Conservation (phyloP, 306 rosid genomes). For the Malus asiatica region DNA sequence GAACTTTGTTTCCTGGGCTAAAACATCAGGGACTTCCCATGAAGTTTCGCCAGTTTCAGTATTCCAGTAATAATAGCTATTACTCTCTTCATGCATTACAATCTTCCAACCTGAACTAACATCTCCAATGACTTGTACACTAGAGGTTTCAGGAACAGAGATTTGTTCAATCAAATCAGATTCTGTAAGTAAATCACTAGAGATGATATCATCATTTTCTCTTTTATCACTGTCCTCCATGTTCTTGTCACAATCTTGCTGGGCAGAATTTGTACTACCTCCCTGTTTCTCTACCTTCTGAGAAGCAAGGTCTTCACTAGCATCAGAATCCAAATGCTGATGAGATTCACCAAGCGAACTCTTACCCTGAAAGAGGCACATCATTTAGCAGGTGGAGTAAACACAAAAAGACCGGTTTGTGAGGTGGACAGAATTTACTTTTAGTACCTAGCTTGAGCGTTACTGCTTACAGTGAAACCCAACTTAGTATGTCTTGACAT, state of each 20-base stretch:
- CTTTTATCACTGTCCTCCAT: slow-evolving; percentile 28
- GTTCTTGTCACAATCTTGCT: slow-evolving; percentile 24
- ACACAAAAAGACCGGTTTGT: neutral
- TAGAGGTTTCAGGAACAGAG: slow-evolving; percentile 28
- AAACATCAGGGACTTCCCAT: slow-evolving; percentile 80
- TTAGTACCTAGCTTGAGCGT: neutral
- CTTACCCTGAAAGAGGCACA: slow-evolving; percentile 38
- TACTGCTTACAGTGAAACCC: neutral
- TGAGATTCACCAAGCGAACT: slow-evolving; percentile 28
- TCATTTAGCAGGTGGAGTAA: neutral
- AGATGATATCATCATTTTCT: slow-evolving; percentile 26
- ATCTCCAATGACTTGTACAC: slow-evolving; percentile 41
- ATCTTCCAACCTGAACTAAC: slow-evolving; percentile 75
- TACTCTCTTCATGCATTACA: slow-evolving; percentile 92
- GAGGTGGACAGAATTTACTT: neutral
- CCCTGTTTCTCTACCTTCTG: slow-evolving; percentile 39
- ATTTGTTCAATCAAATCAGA: slow-evolving; percentile 31
- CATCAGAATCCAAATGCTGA: slow-evolving; percentile 25
- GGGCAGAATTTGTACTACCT: slow-evolving; percentile 17
- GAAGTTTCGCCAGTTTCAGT: slow-evolving; percentile 91
- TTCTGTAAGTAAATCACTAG: slow-evolving; percentile 31
- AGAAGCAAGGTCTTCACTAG: slow-evolving; percentile 25
- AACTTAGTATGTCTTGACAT: neutral
- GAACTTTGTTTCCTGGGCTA: slow-evolving; percentile 45
- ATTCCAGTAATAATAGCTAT: slow-evolving; percentile 86